Evolutionary conservation across 1,139 yeast genomes (phyloP).

Genomic region (Tardiomyces blankii): DNA sequence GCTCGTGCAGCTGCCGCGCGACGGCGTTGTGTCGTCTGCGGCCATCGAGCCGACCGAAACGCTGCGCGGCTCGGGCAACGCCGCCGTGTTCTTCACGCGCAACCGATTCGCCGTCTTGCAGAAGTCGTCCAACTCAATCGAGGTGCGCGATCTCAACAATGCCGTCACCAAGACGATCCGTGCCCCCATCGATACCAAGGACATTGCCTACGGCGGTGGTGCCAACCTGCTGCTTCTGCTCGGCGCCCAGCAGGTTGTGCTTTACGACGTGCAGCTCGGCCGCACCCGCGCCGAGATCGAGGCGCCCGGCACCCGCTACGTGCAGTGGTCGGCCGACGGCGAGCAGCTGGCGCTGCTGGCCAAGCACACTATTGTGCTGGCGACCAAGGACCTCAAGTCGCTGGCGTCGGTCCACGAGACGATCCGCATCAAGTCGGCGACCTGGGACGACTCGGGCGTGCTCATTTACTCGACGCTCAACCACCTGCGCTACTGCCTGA

Average conservation of each 20-base stretch:
- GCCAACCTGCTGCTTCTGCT: slow-evolving; percentile 77
- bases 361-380: slow-evolving; percentile 87
- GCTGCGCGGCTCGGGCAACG: slow-evolving; percentile 70
- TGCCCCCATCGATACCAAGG: slow-evolving; percentile 60
- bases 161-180: slow-evolving; percentile 71
- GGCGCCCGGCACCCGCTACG: slow-evolving; percentile 67
- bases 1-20: slow-evolving; percentile 69
- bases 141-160: slow-evolving; percentile 71
- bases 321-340: slow-evolving; percentile 81
- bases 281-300: slow-evolving; percentile 60
- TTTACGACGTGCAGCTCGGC: slow-evolving; percentile 90
- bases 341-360: slow-evolving; percentile 80
- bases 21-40: slow-evolving; percentile 51
- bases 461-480: slow-evolving; percentile 87
- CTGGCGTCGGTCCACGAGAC: slow-evolving; percentile 91
- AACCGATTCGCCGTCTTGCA: slow-evolving; percentile 82
- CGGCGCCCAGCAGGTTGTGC: slow-evolving; percentile 59
- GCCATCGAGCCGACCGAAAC: slow-evolving; percentile 82
- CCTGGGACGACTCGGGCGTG: slow-evolving; percentile 95
- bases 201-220: slow-evolving; percentile 63
- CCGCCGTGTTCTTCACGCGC: slow-evolving; percentile 86
- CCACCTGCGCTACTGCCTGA: slow-evolving; percentile 85
- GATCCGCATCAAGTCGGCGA: slow-evolving; percentile 91
- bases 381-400: slow-evolving; percentile 64
- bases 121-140: slow-evolving; percentile 52